Percentiles rank a stretch among this genome's conserved stretches.
Evolutionary conservation across 2,329 filamentous ascomycete genomes (phyloP).

Genomic region (Peltaster fructicola): DNA sequence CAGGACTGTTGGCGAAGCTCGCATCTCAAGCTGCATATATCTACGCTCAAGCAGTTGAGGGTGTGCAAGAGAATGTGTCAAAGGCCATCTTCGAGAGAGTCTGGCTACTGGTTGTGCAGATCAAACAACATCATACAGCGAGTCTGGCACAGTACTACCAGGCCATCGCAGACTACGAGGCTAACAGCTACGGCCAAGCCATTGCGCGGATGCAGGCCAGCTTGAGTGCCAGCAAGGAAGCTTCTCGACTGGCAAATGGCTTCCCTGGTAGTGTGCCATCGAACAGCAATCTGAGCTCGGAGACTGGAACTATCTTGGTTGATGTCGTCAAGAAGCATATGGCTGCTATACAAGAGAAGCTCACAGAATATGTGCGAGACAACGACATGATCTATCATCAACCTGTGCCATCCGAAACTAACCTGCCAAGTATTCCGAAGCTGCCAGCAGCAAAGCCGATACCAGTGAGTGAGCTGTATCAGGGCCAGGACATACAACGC

Average conservation of each 20-base stretch:
- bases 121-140: slow-evolving; percentile 66
- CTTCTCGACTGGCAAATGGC: slow-evolving; percentile 53
- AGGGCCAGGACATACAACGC: slow-evolving; percentile 88
- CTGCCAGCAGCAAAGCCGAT: slow-evolving; percentile 92
- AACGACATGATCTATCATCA: slow-evolving; percentile 99
- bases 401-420: slow-evolving; percentile 69
- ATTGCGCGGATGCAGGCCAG: slow-evolving; percentile 70
- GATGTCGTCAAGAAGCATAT: slow-evolving; percentile 74
- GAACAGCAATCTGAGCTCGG: slow-evolving; percentile 66
- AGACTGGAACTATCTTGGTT: slow-evolving; percentile 55
- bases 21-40: slow-evolving; percentile 79
- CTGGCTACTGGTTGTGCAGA: slow-evolving; percentile 69
- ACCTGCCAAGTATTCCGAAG: slow-evolving; percentile 66
- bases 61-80: slow-evolving; percentile 78
- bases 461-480: slow-evolving; percentile 88
- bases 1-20: slow-evolving; percentile 77
- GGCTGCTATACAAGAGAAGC: slow-evolving; percentile 61
- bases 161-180: slow-evolving; percentile 76
- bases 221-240: slow-evolving; percentile 61
- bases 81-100: slow-evolving; percentile 88
- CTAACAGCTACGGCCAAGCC: slow-evolving; percentile 68
- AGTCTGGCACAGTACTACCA: slow-evolving; percentile 90
- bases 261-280: slow-evolving; percentile 68
- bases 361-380: slow-evolving; percentile 64
- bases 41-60: slow-evolving; percentile 75